Base-by-base conservation (phyloP, 305 asterid genomes). In the Fraxinus xanthoxyloides region DNA sequence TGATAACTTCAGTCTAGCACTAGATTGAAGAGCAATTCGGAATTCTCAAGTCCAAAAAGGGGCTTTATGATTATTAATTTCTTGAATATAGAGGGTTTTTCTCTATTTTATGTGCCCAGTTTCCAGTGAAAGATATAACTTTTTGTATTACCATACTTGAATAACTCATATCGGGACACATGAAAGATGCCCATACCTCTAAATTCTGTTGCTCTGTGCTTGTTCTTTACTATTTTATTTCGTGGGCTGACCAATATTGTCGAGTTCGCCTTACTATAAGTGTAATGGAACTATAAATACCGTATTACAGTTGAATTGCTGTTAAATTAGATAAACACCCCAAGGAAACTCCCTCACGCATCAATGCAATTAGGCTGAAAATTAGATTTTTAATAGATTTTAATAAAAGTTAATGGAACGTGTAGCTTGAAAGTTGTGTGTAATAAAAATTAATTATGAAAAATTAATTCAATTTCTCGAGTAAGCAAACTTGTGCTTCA, bases 121-220 rank as follows among this genome's bases (percentile, higher is more conserved):
- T 61, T 69, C 65, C 59, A 75, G 81, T 79, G 87, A 80, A 10
- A 72, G 82, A 79, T 77, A 73, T 13, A 2, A 72, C 83, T 56
- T 83, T 84, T 85, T 82, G 83, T 82, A 72, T 80, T 77, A 43
- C 48, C 24, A 19, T 19, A 54, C 10, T n/a, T 72, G 78, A 23
- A 34, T n/a, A 35, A 73, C 7, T 35, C 23, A 38, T 8, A 23
- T 73, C 26, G 54, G 3, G 32, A 61, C 31, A 12, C 78, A 61
- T 6, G 23, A 17, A 51, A 51, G 61, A 51, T n/a, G 61, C 15
- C 65, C 65, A 54, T 48, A 19, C 13, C 35, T 30, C 40, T 77
- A n/a, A 40, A 70, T 28, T 78, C 5, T 21, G 30, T 51, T 59
- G 82, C 74, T 77, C 5, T 24, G 15, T 77, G 61, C 46, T 28